A percentile compares a stretch with the other conserved stretches of the same genome.
phyloP scores from a whole-genome alignment of 495 filamentous ascomycete genomes.

The Penicillium atrosanguineum region DNA sequence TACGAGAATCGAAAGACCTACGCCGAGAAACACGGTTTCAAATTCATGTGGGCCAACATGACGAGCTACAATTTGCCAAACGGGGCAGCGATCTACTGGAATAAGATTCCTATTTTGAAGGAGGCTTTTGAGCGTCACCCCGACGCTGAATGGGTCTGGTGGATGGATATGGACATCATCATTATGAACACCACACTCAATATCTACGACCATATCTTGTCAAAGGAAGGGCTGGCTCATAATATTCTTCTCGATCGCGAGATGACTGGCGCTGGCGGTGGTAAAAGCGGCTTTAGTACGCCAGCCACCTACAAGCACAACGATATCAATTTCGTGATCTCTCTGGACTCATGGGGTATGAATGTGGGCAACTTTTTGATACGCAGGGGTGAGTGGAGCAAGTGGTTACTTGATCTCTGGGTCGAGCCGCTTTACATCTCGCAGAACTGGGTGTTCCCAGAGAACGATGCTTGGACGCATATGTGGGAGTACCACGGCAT shows the following conservation, averaged over 20 bases:
- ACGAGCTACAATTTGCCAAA: slow-evolving; percentile 9
- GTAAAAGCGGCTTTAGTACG: too few species aligned
- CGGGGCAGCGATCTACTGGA: slow-evolving; percentile 10
- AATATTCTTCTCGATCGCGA: too few species aligned
- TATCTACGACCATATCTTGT: too few species aligned
- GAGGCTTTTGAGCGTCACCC: slow-evolving; percentile 7
- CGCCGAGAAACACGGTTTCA: slow-evolving; percentile 6
- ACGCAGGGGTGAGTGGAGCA: neutral
- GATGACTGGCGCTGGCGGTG: too few species aligned
- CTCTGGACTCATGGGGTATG: too few species aligned
- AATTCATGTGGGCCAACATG: slow-evolving; percentile 15
- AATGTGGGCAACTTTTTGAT: slow-evolving; percentile 1
- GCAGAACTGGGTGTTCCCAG: too few species aligned
- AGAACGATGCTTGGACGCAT: too few species aligned
- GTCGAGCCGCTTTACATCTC: too few species aligned
- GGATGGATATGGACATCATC: slow-evolving; percentile 10
- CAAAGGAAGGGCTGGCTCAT: neutral
- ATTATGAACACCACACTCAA: slow-evolving; percentile 13
- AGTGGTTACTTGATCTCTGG: too few species aligned
- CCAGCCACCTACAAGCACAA: too few species aligned
- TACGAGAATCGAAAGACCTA: slow-evolving; percentile 16
- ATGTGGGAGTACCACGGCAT: too few species aligned
- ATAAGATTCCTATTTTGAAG: slow-evolving; percentile 6
- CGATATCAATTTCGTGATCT: too few species aligned
- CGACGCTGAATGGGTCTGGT: slow-evolving; percentile 8